A percentile compares a stretch with the other conserved stretches of the same genome.
Conservation (phyloP, 2,329 filamentous ascomycete genomes). For the Sporothrix curviconia region DNA sequence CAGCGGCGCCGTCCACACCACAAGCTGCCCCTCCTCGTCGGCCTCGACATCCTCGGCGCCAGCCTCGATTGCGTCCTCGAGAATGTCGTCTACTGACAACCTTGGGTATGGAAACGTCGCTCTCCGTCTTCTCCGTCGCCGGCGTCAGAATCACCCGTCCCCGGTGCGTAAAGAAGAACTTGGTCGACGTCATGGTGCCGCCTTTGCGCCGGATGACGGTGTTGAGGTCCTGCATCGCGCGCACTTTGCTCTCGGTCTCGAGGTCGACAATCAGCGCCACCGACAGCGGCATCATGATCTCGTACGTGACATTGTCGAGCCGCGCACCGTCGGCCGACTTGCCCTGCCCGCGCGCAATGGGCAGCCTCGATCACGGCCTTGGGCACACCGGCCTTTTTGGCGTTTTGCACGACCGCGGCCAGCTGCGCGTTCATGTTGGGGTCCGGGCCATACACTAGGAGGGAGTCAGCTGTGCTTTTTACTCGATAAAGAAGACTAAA, state of each 20-base stretch:
- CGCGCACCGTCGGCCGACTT: slow-evolving; percentile 65
- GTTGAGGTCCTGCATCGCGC: slow-evolving; percentile 67
- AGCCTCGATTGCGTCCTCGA: slow-evolving; percentile 77
- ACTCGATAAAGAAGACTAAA: not conserved
- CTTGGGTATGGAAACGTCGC: not conserved
- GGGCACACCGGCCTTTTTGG: slow-evolving; percentile 79
- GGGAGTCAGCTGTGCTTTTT: slow-evolving; percentile 1
- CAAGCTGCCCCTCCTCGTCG: slow-evolving; percentile 60
- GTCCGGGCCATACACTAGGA: slow-evolving; percentile 54
- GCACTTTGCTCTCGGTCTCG: slow-evolving; percentile 73
- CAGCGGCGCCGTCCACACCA: slow-evolving; percentile 64
- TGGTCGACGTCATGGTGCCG: slow-evolving; percentile 65
- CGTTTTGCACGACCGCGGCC: slow-evolving; percentile 60
- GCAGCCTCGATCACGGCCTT: slow-evolving; percentile 74
- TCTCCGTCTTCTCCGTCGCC: slow-evolving; percentile 52
- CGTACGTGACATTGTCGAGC: slow-evolving; percentile 72
- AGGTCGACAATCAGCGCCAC: slow-evolving; percentile 77
- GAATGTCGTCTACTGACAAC: slow-evolving; percentile 63
- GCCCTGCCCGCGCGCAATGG: slow-evolving; percentile 82
- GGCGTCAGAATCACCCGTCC: slow-evolving; percentile 64
- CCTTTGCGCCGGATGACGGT: slow-evolving; percentile 63
- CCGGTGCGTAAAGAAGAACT: slow-evolving; percentile 77
- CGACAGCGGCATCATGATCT: slow-evolving; percentile 71
- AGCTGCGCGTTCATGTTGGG: slow-evolving; percentile 69
- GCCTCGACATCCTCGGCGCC: slow-evolving; percentile 67